These are phyloP conservation scores for Obelidium mucronatum DNA, from an alignment of 192 early-diverging fungal species.

Conservation along the genomic window DNA sequence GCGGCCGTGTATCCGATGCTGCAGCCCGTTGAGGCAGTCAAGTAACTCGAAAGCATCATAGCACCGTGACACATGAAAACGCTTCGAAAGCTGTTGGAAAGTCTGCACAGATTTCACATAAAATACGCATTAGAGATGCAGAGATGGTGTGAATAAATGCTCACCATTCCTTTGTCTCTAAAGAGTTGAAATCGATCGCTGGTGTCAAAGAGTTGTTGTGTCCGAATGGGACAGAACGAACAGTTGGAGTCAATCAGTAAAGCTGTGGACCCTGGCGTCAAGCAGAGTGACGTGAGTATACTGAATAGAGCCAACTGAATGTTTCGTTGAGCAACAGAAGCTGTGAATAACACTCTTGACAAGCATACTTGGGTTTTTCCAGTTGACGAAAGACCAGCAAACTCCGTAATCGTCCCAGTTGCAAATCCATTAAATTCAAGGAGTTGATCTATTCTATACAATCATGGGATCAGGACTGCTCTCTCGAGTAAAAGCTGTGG, in stretches of 20 bases:
- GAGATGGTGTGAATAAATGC: background rate
- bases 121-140: background rate
- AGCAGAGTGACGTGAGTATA: slow-evolving; percentile 16
- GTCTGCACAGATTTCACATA: background rate
- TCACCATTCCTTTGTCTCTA: slow-evolving; percentile 8
- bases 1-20: slow-evolving; percentile 3
- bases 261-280: slow-evolving; percentile 1
- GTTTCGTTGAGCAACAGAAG: background rate
- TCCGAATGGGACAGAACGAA: slow-evolving; percentile 16
- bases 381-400: slow-evolving; percentile 21
- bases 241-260: slow-evolving; percentile 13
- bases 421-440: slow-evolving; percentile 21
- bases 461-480: background rate
- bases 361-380: slow-evolving; percentile 35
- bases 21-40: background rate
- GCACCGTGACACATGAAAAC: slow-evolving; percentile 11
- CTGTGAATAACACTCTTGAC: background rate
- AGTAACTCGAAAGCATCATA: slow-evolving; percentile 18
- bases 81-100: background rate
- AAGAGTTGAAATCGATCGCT: slow-evolving; percentile 19
- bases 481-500: background rate
- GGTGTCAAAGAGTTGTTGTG: background rate
- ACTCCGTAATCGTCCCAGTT: slow-evolving; percentile 23
- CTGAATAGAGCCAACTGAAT: slow-evolving; percentile 18
- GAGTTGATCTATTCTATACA: slow-evolving; percentile 23